These are phyloP conservation scores for Singerocomus rubriflavus DNA, from an alignment of 1,284 basidiomycete genomes.

Conservation along the genomic window DNA sequence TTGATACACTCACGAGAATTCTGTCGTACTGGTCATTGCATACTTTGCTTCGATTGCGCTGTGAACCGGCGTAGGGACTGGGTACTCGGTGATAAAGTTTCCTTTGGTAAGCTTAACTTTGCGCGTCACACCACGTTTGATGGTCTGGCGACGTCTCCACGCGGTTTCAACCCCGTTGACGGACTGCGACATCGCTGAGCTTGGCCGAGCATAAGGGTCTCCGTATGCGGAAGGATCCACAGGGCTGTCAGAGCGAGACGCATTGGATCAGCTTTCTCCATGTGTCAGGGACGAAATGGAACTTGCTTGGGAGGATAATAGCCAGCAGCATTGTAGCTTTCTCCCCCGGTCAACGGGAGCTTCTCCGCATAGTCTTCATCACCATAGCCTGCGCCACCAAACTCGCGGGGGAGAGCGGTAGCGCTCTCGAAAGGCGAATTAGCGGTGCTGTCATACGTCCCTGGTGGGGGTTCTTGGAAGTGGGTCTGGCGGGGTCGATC, in stretches of 20 bases:
- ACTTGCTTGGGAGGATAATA: conserved; percentile 73
- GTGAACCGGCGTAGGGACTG: conserved; percentile 84
- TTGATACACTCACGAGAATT: conserved; percentile 72
- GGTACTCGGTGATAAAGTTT: conserved; percentile 88
- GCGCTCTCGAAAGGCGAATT: conserved; percentile 53
- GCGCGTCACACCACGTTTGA: conserved; percentile 88
- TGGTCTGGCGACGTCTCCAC: conserved; percentile 89
- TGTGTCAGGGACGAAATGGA: neutral
- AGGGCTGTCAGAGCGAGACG: conserved; percentile 39
- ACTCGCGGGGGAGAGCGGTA: conserved; percentile 52
- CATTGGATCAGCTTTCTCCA: neutral
- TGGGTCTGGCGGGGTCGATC: conserved; percentile 59
- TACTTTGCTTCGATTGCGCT: conserved; percentile 86
- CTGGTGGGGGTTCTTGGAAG: conserved; percentile 51
- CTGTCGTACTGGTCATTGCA: conserved; percentile 65
- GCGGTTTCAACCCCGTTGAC: conserved; percentile 68
- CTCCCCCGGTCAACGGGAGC: conserved; percentile 59
- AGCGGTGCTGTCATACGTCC: conserved; percentile 41
- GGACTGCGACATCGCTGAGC: conserved; percentile 59
- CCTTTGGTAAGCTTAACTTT: conserved; percentile 91
- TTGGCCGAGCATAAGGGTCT: conserved; percentile 65
- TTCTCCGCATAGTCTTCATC: conserved; percentile 74
- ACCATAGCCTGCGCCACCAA: conserved; percentile 44
- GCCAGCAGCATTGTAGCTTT: conserved; percentile 49
- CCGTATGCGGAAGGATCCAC: conserved; percentile 62